Base-by-base conservation (phyloP, 2,329 filamentous ascomycete species). In the Boeremia exigua region DNA sequence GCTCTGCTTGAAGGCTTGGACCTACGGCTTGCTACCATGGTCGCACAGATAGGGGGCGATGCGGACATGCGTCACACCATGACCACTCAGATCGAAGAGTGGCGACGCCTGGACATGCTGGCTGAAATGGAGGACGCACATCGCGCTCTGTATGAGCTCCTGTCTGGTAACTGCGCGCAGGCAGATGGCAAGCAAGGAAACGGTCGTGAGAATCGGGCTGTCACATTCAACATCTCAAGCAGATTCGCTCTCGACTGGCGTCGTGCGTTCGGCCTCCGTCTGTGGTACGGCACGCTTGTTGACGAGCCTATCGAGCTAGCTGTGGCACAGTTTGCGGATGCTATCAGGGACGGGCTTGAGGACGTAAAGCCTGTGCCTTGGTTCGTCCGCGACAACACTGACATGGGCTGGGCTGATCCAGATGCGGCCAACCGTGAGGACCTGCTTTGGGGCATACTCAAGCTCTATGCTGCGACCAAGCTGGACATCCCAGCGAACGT, bases 161-260 rank as follows among this genome's bases (percentile, higher is more conserved):
- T 97, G 10, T 86, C 91, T 28, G 95, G 96, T 33, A 95, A 97
- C 62, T 88, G 91, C n/a, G 88, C 91, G 60, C 85, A 88, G 27
- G 93, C 91, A 56, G 86, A 92, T 63, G 95, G 94, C 10, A 88
- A 89, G 69, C 88, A 86, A 61, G 82, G 81, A 2, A 87, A 85
- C 6, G 85, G 90, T 1, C 78, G 88, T 8, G 95, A 98, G 74
- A 91, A 98, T 75, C 88, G 90, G 39, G 84, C 89, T 34, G 84
- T 88, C 12, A 88, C 88, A 0, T 96, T 99, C 70, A 83, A 87
- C 49, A 90, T 99, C 61, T 90, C 92, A 1, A 84, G 90, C 66
- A 88, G 88, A 42, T 99, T 97, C 72, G 86, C 86, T 4, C 81
- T 99, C 32, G 90, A 96, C 72, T 99, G 95, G 95, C 88, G 91